A percentile compares a stretch with the other conserved stretches of the same genome.
Conservation (phyloP, 306 rosid species). For the Comarum palustre region DNA sequence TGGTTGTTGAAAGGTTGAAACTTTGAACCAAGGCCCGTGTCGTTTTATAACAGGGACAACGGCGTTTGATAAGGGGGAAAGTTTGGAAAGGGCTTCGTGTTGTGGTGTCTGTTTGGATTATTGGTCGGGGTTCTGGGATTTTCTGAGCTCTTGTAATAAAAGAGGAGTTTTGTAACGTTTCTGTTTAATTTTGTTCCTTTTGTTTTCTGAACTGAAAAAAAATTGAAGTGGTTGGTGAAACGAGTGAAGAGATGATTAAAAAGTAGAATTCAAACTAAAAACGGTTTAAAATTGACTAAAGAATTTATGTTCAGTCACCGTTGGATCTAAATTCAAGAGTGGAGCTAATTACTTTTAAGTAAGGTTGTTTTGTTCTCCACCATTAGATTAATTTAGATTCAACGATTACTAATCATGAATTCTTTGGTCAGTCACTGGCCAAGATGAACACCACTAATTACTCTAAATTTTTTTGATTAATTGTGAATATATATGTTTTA, state of each 20-base stretch:
- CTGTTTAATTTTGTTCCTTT: not conserved
- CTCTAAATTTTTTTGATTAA: no score
- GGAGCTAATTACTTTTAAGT: no score
- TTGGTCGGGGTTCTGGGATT: not conserved
- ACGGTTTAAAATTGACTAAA: not conserved
- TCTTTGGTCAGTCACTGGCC: no score
- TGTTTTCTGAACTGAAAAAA: not conserved
- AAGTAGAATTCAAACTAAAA: not conserved
- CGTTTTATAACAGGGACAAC: not conserved
- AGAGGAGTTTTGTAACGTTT: not conserved
- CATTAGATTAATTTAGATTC: no score
- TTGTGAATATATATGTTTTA: no score
- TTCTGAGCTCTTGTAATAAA: not conserved
- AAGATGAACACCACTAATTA: no score
- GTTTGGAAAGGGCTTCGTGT: not conserved
- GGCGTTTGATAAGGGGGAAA: no score
- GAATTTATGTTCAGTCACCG: no score
- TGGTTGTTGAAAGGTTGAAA: slow-evolving; percentile 16
- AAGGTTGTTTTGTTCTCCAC: no score
- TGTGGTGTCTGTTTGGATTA: not conserved
- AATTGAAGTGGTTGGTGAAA: not conserved
- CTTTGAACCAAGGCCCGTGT: not conserved
- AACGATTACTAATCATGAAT: no score
- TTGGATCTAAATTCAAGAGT: no score
- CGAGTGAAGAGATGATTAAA: not conserved